Conservation (phyloP, 169 alveolate genomes). For the Plasmodium inui region DNA sequence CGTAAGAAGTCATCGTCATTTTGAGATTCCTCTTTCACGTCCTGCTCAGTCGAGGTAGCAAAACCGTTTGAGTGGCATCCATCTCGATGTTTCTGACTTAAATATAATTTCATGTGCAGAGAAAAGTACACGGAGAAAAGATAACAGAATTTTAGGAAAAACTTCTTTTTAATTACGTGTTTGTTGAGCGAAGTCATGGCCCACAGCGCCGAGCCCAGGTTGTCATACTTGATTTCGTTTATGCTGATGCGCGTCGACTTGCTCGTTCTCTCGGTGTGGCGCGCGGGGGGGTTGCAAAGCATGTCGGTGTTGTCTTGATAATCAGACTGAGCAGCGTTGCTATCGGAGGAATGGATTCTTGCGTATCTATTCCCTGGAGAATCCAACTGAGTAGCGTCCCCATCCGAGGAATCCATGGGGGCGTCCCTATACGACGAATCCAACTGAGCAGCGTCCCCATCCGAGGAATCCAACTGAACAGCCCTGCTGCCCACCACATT, state of each 20-base stretch:
- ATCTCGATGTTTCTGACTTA: background rate
- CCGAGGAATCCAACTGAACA: background rate
- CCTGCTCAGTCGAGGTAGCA: background rate
- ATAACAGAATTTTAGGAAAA: conserved; percentile 38
- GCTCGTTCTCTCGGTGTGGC: background rate
- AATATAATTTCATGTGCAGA: conserved; percentile 32
- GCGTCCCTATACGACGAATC: too few species aligned
- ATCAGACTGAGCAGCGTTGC: background rate
- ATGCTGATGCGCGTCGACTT: background rate
- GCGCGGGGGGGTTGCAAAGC: background rate
- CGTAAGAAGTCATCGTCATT: conserved; percentile 11
- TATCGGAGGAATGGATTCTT: too few species aligned
- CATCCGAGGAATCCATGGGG: too few species aligned
- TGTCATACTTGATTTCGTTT: conserved; percentile 47
- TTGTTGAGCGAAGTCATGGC: conserved; percentile 45
- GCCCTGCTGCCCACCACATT: background rate
- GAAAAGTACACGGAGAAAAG: conserved; percentile 53
- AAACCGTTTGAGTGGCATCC: background rate
- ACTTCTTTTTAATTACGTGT: conserved; percentile 25
- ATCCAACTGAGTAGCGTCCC: background rate
- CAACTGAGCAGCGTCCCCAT: background rate
- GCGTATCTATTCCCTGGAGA: too few species aligned
- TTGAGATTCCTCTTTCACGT: background rate
- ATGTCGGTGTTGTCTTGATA: too few species aligned
- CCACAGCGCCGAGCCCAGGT: conserved; percentile 62